Conservation (phyloP, 495 filamentous ascomycete genomes). For the Venustampulla echinocandica region DNA sequence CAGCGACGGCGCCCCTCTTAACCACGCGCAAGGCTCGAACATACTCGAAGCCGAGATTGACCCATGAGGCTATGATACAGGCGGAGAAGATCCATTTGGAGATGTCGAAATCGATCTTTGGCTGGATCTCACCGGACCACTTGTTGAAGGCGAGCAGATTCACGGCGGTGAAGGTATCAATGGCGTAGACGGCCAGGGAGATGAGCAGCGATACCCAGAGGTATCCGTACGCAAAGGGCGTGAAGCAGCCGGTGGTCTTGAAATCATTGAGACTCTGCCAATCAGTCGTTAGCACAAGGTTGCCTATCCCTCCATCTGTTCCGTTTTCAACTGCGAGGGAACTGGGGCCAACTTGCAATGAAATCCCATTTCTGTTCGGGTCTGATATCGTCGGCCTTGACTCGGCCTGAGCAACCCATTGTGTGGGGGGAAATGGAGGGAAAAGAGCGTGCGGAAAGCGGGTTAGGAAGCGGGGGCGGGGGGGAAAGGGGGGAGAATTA, state of each 20-base stretch:
- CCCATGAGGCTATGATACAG: constrained; percentile 80
- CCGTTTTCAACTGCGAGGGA: not conserved
- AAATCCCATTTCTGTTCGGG: constrained; percentile 92
- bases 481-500: constrained; percentile 11
- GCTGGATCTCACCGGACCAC: constrained; percentile 49
- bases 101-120: constrained; percentile 57
- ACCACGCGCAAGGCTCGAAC: constrained; percentile 70
- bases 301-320: not conserved
- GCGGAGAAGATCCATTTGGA: constrained; percentile 85
- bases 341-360: constrained; percentile 53
- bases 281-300: not conserved
- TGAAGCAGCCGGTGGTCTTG: constrained; percentile 66
- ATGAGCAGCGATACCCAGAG: constrained; percentile 72
- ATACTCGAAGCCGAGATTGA: constrained; percentile 69
- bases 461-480: constrained; percentile 13
- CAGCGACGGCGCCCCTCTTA: constrained; percentile 73
- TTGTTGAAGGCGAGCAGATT: constrained; percentile 76
- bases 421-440: constrained; percentile 22
- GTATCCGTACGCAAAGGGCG: constrained; percentile 73
- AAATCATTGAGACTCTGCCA: constrained; percentile 80
- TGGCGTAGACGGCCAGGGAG: constrained; percentile 74
- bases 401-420: constrained; percentile 70
- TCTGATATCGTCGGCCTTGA: constrained; percentile 54
- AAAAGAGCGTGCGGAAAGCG: constrained; percentile 7
- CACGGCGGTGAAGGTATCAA: constrained; percentile 87